Base-by-base conservation (phyloP, 73 alveolate genomes). In the Tetrahymena thermophila region DNA sequence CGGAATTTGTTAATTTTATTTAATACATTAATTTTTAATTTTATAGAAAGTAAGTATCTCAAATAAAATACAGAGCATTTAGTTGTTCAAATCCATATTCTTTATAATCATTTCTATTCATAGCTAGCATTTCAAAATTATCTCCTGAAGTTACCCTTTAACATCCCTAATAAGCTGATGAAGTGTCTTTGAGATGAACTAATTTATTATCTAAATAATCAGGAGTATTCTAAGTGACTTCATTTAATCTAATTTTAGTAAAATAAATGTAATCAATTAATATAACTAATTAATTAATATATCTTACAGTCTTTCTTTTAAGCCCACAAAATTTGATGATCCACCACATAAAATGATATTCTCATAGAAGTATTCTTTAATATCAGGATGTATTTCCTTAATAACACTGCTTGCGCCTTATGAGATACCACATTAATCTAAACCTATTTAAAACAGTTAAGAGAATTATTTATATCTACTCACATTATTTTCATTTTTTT, bases 291-390 rank as follows among this genome's bases (percentile, higher is more conserved):
- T 28, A 0, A 56, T 56, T 23, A n/a, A n/a, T 23, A 28, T n/a
- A 25, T 71, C 21, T 71, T 71, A 71, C 89, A 71, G 11, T 71
- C 89, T 71, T 28, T 71, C 89, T 71, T 71, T 71, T 71, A 71
- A 71, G 35, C 89, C 89, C 4, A 71, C 89, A 71, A 71, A 71
- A 71, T 71, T 71, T 23, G 89, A 71, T 28, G 89, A 71, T 1
- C 97, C 97, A 34, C 97, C 97, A 89, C 89, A 35, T 25, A 95
- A 9, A 85, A 84, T 84, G 23, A 95, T 89, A 38, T 95, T 95
- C 85, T 95, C 97, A 40, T 84, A 71, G 84, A 95, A 95, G 38
- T 95, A 95, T 85, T 94, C 96, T 85, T 31, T 31, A 31, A 94
- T 43, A 85, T 94, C 96, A 40, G 43, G 56, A 89, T 94, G 89